These are phyloP conservation scores for Leishmania major DNA, from an alignment of 208 protist species.

Conservation along the genomic window DNA sequence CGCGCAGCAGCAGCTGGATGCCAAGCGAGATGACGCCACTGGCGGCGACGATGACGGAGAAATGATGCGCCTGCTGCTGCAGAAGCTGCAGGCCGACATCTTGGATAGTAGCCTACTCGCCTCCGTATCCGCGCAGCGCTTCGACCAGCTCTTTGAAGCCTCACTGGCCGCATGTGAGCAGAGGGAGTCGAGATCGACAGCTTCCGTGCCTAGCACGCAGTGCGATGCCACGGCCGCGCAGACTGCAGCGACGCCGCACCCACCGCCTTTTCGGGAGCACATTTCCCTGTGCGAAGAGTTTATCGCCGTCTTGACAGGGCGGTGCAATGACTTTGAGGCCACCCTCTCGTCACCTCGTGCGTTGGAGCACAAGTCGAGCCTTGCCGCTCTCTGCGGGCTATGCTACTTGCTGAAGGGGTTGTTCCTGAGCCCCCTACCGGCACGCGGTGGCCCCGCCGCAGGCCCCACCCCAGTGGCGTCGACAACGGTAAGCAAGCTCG, in stretches of 20 bases:
- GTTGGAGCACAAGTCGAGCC: neutral
- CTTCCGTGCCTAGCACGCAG: slow-evolving; percentile 2
- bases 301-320: slow-evolving; percentile 15
- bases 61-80: slow-evolving; percentile 18
- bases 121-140: slow-evolving; percentile 71
- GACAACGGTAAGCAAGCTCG: slow-evolving; percentile 10
- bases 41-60: slow-evolving; percentile 16
- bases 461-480: neutral
- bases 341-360: slow-evolving; percentile 2
- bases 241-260: neutral
- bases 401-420: slow-evolving; percentile 5
- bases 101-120: slow-evolving; percentile 46
- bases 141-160: slow-evolving; percentile 31
- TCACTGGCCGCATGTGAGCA: slow-evolving; percentile 3
- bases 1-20: slow-evolving; percentile 19
- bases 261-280: slow-evolving; percentile 22
- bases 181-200: neutral
- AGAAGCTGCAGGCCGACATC: slow-evolving; percentile 20
- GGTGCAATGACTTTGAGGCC: slow-evolving; percentile 21
- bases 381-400: slow-evolving; percentile 18
- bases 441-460: neutral
- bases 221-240: neutral
- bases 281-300: slow-evolving; percentile 18
- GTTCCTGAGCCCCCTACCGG: slow-evolving; percentile 4
- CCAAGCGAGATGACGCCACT: neutral